Evolutionary conservation across 208 protist genomes (phyloP), one percentile per base, ranked within the genome.

Genomic region (Leishmania tropica): DNA sequence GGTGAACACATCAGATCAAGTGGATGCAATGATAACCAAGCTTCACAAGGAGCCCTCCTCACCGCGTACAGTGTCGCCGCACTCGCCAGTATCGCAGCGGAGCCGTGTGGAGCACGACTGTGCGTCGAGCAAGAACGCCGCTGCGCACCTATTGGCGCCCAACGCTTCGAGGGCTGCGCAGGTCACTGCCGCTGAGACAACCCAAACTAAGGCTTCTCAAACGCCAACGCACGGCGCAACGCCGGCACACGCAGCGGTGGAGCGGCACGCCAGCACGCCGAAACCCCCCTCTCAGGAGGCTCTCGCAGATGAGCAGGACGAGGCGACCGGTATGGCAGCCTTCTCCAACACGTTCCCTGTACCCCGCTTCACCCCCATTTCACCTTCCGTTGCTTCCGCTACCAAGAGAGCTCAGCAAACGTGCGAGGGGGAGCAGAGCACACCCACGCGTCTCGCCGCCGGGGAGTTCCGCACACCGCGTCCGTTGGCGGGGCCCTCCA

Each of bases 381-480:
- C 75, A 0, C 83, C 79, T 7, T 13, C 77, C n/a, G 54, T 47
- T 4, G 17, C n/a, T 45, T n/a, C 45, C 31, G 15, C 60, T 19
- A 28, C 58, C 2, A 53, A 47, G 65, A 37, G 51, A 5, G 40
- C 48, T 1, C 64, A 74, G 31, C 47, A 19, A 1, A 42, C 7
- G 28, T 24, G 13, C 47, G 81, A 75, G 42, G 70, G 51, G 47
- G 58, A 54, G 54, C 67, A 78, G 21, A 47, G 3, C 45, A 88
- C 85, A 7, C 85, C 85, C 17, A 70, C 40, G 31, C 85, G 79
- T 11, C 75, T 42, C 31, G 78, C 72, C 7, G 79, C 70, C 28
- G 82, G 82, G 0, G 88, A 89, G 67, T 91, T 91, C 48, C 81
- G 75, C 60, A 91, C 88, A 5, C 88, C 88, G 5, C 83, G 72